A percentile compares a stretch with the other conserved stretches of the same genome.
Evolutionary conservation across 495 filamentous ascomycete genomes (phyloP).

Genomic region (Pyrenula massariospora): DNA sequence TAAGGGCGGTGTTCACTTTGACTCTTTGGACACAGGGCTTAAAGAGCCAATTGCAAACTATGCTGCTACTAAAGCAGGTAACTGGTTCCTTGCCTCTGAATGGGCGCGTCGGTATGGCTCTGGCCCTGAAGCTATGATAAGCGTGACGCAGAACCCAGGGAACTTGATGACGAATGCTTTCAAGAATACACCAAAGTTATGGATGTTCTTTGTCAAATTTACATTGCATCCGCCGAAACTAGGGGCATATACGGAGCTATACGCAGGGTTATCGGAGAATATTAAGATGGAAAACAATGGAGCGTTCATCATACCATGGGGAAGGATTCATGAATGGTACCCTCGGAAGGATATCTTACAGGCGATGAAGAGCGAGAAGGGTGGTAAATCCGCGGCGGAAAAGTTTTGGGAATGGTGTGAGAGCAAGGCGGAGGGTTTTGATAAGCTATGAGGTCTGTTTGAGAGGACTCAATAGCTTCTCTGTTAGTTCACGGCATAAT

Average conservation of each 20-base stretch:
- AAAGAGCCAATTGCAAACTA: conserved; percentile 19
- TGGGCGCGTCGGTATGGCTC: background rate
- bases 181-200: background rate
- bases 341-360: background rate
- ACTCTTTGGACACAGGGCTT: conserved; percentile 10
- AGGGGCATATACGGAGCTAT: conserved; percentile 34
- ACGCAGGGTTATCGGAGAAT: conserved; percentile 25
- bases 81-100: conserved; percentile 20
- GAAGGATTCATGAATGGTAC: background rate
- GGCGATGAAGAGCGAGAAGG: background rate
- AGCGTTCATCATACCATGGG: conserved; percentile 24
- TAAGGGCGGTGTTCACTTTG: conserved; percentile 9
- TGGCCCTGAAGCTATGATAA: background rate
- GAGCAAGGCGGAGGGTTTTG: background rate
- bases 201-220: background rate
- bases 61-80: conserved; percentile 27
- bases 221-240: conserved; percentile 9
- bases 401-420: conserved; percentile 1
- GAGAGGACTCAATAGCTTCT: too few relatives aligned
- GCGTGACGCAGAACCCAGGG: background rate
- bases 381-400: background rate
- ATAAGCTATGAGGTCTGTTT: background rate
- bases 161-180: background rate
- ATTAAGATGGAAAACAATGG: conserved; percentile 18
- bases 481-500: too few relatives aligned